Percentiles rank a stretch among this genome's conserved stretches.
These are phyloP conservation scores for Epichloe brachyelytri DNA, from an alignment of 2,329 filamentous ascomycete species.

Conservation along the genomic window DNA sequence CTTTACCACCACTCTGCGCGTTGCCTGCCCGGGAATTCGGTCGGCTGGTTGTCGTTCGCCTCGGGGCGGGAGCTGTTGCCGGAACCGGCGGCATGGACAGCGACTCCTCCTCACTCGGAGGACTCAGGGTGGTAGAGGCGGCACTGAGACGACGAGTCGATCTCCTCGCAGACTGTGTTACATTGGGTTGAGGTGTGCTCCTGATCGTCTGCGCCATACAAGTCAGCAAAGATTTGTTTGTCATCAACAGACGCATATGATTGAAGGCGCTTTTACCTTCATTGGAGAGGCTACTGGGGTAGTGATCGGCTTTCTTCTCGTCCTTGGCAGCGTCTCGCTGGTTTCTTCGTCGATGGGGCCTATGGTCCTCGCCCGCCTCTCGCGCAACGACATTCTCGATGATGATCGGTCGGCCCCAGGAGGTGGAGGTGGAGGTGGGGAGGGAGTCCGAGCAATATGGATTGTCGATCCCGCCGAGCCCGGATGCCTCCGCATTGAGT, in stretches of 20 bases:
- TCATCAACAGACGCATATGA: not conserved
- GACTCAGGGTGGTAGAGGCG: slow-evolving; percentile 24
- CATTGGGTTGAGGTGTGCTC: slow-evolving; percentile 15
- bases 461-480: slow-evolving; percentile 51
- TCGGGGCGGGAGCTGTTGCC: slow-evolving; percentile 2
- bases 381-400: slow-evolving; percentile 59
- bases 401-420: slow-evolving; percentile 29
- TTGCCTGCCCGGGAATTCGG: slow-evolving; percentile 12
- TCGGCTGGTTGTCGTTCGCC: slow-evolving; percentile 23
- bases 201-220: slow-evolving; percentile 19
- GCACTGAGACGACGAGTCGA: slow-evolving; percentile 36
- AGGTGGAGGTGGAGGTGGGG: not conserved
- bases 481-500: slow-evolving; percentile 57
- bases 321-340: slow-evolving; percentile 18
- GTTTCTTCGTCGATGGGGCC: slow-evolving; percentile 36
- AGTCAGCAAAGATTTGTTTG: not conserved
- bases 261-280: slow-evolving; percentile 14
- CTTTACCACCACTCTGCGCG: slow-evolving; percentile 24
- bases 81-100: not conserved
- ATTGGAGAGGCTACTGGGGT: slow-evolving; percentile 23
- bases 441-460: slow-evolving; percentile 25
- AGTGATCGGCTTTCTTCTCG: slow-evolving; percentile 50
- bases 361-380: slow-evolving; percentile 50
- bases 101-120: slow-evolving; percentile 11
- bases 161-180: slow-evolving; percentile 18